phyloP scores from a whole-genome alignment of 495 filamentous ascomycete species.

The Trichoderma parareesei region DNA sequence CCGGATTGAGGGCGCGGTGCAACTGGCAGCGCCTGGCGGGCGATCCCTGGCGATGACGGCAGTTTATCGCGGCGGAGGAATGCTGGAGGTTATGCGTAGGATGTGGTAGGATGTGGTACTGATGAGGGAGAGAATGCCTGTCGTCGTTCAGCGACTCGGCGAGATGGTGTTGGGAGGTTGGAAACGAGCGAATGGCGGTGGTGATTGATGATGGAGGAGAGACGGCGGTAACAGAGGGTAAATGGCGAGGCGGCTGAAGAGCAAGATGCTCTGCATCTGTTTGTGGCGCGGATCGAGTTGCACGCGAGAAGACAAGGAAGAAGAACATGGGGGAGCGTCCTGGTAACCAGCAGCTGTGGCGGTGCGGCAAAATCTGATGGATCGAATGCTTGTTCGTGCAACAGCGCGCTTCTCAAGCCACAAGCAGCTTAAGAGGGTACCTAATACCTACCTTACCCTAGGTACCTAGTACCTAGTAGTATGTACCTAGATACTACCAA shows the following conservation, averaged over 20 bases:
- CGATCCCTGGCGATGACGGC: neutral
- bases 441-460: too few relatives aligned
- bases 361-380: too few relatives aligned
- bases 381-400: too few relatives aligned
- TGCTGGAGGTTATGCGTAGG: too few relatives aligned
- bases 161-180: neutral
- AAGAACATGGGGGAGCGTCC: neutral
- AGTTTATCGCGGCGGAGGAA: neutral
- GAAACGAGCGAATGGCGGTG: neutral
- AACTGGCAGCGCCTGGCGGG: neutral
- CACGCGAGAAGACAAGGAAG: neutral
- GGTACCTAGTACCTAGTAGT: too few relatives aligned
- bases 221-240: too few relatives aligned
- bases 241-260: neutral
- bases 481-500: too few relatives aligned
- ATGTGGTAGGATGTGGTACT: neutral
- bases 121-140: too few relatives aligned
- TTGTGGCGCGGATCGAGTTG: neutral
- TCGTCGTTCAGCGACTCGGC: neutral
- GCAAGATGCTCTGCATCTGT: neutral
- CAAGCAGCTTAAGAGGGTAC: too few relatives aligned
- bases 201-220: constrained; percentile 1
- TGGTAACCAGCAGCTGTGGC: too few relatives aligned
- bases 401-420: too few relatives aligned
- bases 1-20: neutral